A percentile compares a stretch with the other conserved stretches of the same genome.
phyloP scores from a whole-genome alignment of 2,329 filamentous ascomycete species.

The Sporothrix luriei region DNA sequence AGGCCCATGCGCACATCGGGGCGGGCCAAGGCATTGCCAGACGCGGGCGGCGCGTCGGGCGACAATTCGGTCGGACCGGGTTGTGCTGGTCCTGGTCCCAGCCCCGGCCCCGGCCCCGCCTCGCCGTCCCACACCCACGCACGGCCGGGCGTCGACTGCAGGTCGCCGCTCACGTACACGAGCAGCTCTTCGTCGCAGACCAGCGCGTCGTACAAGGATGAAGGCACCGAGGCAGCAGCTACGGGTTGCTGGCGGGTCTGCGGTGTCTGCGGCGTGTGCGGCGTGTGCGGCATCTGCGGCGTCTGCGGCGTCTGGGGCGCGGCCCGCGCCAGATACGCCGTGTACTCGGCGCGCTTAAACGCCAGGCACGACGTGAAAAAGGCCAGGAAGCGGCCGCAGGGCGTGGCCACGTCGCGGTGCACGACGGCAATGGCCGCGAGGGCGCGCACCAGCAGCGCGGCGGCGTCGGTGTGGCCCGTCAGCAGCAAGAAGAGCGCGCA shows the following conservation, averaged over 20 bases:
- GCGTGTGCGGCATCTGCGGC: slow-evolving; percentile 12
- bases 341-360: slow-evolving; percentile 50
- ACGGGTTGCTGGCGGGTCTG: slow-evolving; percentile 29
- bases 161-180: slow-evolving; percentile 80
- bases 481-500: slow-evolving; percentile 80
- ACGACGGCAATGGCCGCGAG: slow-evolving; percentile 67
- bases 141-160: slow-evolving; percentile 75
- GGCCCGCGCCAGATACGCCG: slow-evolving; percentile 44
- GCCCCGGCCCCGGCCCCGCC: not conserved
- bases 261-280: slow-evolving; percentile 36
- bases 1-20: slow-evolving; percentile 56
- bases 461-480: slow-evolving; percentile 70
- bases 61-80: not conserved
- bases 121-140: slow-evolving; percentile 81
- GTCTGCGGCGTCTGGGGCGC: slow-evolving; percentile 39
- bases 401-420: slow-evolving; percentile 58
- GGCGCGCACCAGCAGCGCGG: slow-evolving; percentile 71
- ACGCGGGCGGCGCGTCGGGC: not conserved
- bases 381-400: slow-evolving; percentile 77
- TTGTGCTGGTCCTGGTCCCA: too few species aligned
- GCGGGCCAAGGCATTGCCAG: slow-evolving; percentile 49
- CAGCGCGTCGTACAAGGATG: slow-evolving; percentile 45
- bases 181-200: slow-evolving; percentile 81
- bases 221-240: not conserved
- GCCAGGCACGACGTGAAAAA: slow-evolving; percentile 76